phyloP scores from a whole-genome alignment of 306 rosid species.

The Bauhinia variegata region DNA sequence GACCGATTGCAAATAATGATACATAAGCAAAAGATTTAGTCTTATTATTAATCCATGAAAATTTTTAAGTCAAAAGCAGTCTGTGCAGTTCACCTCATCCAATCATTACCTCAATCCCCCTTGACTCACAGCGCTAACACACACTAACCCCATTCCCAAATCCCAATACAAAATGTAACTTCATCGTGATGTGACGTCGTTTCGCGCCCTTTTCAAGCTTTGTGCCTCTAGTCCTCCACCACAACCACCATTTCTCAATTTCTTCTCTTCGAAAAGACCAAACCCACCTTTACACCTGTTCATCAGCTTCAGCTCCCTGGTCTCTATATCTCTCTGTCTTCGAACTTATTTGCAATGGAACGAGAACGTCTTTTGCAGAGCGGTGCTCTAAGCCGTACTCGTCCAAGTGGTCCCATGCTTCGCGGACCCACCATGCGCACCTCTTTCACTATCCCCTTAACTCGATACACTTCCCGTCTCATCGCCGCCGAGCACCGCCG shows the following conservation, averaged over 20 bases:
- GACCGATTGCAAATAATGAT: no score
- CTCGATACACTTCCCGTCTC: slow-evolving; percentile 51
- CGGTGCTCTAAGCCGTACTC: background rate
- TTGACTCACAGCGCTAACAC: no score
- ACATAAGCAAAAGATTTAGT: no score
- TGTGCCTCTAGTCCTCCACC: slow-evolving; percentile 41
- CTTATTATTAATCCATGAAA: no score
- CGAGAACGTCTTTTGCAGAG: slow-evolving; percentile 39
- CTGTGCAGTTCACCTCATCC: no score
- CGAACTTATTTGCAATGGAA: slow-evolving; percentile 41
- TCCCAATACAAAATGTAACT: background rate
- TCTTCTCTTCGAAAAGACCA: background rate
- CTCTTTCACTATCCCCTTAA: slow-evolving; percentile 46
- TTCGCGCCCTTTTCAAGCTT: slow-evolving; percentile 12
- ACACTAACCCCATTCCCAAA: no score
- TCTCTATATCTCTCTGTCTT: slow-evolving; percentile 12
- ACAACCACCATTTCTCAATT: slow-evolving; percentile 30
- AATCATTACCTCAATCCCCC: no score
- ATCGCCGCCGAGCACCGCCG: slow-evolving; percentile 52
- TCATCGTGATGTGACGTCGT: slow-evolving; percentile 46
- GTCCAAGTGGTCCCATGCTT: slow-evolving; percentile 36
- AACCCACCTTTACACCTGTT: background rate
- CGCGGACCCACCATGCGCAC: slow-evolving; percentile 43
- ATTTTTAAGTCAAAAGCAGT: no score
- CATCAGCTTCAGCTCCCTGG: background rate